Percentiles rank a stretch among this genome's conserved stretches.
phyloP scores from a whole-genome alignment of 163 green algal species.

The Trebouxiophyceae sp. region DNA sequence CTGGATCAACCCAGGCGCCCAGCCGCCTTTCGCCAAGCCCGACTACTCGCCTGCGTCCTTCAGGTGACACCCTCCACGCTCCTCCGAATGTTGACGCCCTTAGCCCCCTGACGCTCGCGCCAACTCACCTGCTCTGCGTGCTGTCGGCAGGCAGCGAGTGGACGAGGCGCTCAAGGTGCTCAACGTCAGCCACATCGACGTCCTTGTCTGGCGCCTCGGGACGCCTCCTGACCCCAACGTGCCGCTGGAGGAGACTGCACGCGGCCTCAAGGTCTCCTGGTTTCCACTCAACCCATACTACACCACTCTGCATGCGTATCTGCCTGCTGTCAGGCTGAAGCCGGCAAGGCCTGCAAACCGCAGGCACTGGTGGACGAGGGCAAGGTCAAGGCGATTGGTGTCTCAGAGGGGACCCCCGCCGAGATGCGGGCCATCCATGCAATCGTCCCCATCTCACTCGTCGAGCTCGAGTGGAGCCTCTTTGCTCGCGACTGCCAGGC shows the following conservation, averaged over 20 bases:
- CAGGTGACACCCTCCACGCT: neutral
- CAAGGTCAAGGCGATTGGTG: slow-evolving; percentile 41
- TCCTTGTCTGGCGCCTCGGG: slow-evolving; percentile 16
- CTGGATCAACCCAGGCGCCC: neutral
- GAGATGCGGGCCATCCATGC: slow-evolving; percentile 43
- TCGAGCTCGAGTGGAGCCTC: slow-evolving; percentile 59
- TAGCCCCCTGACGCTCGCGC: too few species aligned
- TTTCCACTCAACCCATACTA: neutral
- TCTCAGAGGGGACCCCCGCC: slow-evolving; percentile 39
- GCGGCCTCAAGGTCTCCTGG: slow-evolving; percentile 32
- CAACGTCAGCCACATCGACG: slow-evolving; percentile 27
- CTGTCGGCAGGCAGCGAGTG: slow-evolving; percentile 3
- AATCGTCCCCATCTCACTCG: slow-evolving; percentile 44
- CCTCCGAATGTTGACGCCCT: too few species aligned
- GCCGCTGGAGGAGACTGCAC: slow-evolving; percentile 30
- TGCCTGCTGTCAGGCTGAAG: neutral
- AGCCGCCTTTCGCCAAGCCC: neutral
- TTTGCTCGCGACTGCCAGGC: slow-evolving; percentile 49
- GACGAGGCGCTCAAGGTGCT: slow-evolving; percentile 19
- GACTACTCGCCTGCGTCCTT: neutral
- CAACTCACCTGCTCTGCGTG: neutral
- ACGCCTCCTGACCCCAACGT: slow-evolving; percentile 11
- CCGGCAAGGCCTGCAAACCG: neutral
- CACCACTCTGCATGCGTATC: neutral
- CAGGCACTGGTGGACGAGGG: slow-evolving; percentile 12